Evolutionary conservation across 1,284 basidiomycete genomes (phyloP).

Genomic region (Trichosporon ovoides): DNA sequence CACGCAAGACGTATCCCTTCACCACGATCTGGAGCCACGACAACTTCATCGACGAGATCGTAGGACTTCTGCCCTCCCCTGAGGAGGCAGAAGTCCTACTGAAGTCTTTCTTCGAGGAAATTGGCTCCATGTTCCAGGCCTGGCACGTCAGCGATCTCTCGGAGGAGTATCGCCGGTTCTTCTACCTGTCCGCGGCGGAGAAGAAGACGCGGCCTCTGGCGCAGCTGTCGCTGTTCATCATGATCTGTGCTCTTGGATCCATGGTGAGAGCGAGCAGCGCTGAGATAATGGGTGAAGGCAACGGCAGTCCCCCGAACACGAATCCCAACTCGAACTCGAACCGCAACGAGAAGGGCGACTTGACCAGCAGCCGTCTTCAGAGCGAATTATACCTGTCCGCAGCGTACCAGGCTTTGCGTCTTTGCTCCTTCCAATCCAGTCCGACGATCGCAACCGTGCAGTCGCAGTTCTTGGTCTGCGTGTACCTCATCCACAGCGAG

Average conservation of each 20-base stretch:
- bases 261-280: slow-evolving; percentile 41
- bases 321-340: not conserved
- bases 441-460: slow-evolving; percentile 45
- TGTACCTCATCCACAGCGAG: slow-evolving; percentile 46
- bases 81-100: slow-evolving; percentile 43
- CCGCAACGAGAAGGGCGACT: slow-evolving; percentile 23
- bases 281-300: slow-evolving; percentile 40
- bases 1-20: slow-evolving; percentile 48
- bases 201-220: slow-evolving; percentile 41
- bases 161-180: slow-evolving; percentile 41
- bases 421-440: slow-evolving; percentile 47
- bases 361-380: slow-evolving; percentile 45
- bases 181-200: slow-evolving; percentile 34
- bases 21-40: slow-evolving; percentile 50
- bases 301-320: not conserved
- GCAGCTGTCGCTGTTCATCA: slow-evolving; percentile 42
- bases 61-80: slow-evolving; percentile 39
- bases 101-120: slow-evolving; percentile 37
- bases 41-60: slow-evolving; percentile 46
- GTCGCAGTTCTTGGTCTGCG: slow-evolving; percentile 41
- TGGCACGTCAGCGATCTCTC: slow-evolving; percentile 43
- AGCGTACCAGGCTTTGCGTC: slow-evolving; percentile 45
- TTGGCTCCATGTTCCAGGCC: slow-evolving; percentile 40
- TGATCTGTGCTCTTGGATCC: slow-evolving; percentile 45
- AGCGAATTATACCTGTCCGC: slow-evolving; percentile 48